Percentiles rank a stretch among this genome's conserved stretches.
Conservation (phyloP, 805 yeast genomes). For the Hanseniaspora lindneri region DNA sequence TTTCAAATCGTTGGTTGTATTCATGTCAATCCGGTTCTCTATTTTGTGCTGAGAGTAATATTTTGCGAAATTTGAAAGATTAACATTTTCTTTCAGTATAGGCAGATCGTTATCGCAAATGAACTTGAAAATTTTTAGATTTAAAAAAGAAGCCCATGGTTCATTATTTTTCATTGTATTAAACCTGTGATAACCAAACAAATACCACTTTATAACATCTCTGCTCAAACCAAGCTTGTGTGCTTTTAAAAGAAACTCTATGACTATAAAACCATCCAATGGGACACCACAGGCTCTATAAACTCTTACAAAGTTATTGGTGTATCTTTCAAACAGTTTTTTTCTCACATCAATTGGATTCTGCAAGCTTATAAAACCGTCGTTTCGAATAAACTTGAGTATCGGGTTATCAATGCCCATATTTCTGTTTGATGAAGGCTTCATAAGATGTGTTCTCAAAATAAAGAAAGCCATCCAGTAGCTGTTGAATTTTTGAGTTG, state of each 20-base stretch:
- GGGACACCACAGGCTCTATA: background rate
- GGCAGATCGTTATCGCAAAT: constrained; percentile 11
- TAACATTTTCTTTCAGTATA: background rate
- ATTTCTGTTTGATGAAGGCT: background rate
- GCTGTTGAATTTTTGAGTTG: background rate
- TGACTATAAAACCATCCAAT: constrained; percentile 1
- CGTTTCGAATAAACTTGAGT: background rate
- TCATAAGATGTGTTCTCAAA: constrained; percentile 10
- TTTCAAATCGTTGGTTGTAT: background rate
- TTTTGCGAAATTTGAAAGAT: background rate
- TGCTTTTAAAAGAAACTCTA: constrained; percentile 6
- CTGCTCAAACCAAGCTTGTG: background rate
- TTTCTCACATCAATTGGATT: background rate
- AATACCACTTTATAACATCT: constrained; percentile 8
- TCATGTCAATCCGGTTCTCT: no score
- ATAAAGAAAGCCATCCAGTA: constrained; percentile 15
- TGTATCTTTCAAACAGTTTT: constrained; percentile 5
- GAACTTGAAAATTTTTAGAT: background rate
- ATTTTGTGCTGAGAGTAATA: background rate
- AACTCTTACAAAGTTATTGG: constrained; percentile 4
- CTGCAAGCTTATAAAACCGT: background rate
- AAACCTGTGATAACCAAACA: background rate
- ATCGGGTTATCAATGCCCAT: constrained; percentile 2
- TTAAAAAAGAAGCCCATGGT: background rate
- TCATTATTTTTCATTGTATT: background rate